Conservation (phyloP, 2,329 filamentous ascomycete genomes). For the Cryoendolithus antarcticus region DNA sequence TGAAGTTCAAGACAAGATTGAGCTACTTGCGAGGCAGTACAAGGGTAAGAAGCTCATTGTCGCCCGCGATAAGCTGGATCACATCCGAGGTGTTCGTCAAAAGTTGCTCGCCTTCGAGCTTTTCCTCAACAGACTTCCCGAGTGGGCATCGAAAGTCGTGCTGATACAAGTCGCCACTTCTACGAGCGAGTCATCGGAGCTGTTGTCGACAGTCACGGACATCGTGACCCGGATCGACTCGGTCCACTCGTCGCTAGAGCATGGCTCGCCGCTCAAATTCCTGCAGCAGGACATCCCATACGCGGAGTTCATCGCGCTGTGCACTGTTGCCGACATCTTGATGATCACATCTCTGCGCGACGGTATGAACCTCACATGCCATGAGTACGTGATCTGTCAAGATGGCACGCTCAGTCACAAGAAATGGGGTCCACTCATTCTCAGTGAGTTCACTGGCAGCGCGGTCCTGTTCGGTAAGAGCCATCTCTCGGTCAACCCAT, state of each 20-base stretch:
- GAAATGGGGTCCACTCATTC: conserved; percentile 76
- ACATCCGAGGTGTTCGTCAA: conserved; percentile 81
- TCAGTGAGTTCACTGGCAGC: conserved; percentile 92
- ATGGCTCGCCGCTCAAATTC: conserved; percentile 76
- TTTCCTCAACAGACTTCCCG: conserved; percentile 85
- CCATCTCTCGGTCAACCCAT: conserved; percentile 81
- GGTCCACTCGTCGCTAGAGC: conserved; percentile 75
- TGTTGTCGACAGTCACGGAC: conserved; percentile 79
- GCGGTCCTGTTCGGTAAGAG: conserved; percentile 71
- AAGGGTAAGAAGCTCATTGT: conserved; percentile 83
- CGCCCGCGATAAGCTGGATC: conserved; percentile 85
- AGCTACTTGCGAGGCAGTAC: conserved; percentile 71
- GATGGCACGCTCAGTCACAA: conserved; percentile 61
- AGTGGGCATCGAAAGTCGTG: conserved; percentile 78
- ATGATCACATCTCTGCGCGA: conserved; percentile 94
- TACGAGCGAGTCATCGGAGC: conserved; percentile 73
- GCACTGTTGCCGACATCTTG: conserved; percentile 78
- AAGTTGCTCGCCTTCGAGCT: conserved; percentile 87
- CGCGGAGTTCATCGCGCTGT: conserved; percentile 75
- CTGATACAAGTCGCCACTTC: conserved; percentile 90
- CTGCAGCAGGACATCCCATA: conserved; percentile 91
- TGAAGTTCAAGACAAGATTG: conserved; percentile 67
- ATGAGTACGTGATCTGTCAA: conserved; percentile 89
- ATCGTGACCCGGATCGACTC: conserved; percentile 94
- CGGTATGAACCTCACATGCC: conserved; percentile 92